Base-by-base conservation (phyloP, 2,329 filamentous ascomycete genomes). In the Fusarium clavum region DNA sequence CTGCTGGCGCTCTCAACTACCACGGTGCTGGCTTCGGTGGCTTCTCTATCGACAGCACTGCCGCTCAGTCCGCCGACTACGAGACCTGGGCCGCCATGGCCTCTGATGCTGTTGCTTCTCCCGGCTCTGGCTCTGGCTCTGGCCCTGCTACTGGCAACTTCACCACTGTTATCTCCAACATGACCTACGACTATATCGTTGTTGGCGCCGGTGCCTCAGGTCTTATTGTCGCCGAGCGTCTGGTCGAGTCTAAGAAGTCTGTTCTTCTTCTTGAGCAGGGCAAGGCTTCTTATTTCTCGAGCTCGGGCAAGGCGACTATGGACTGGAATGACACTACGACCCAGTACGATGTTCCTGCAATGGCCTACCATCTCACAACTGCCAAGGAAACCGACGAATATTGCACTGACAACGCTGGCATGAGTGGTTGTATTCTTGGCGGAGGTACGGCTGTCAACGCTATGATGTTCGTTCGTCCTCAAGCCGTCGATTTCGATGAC, bases 351-450 rank as follows among this genome's bases (percentile, higher is more conserved):
- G 87, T 92, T 8, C 91, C 91, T 0, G 89, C 90, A 57, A 86
- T 92, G 63, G 91, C 89, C 78, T 92, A 92, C 77, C 83, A 92
- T 79, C 91, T 93, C 70, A 91, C 89, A 86, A 80, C 83, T 6
- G 85, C 91, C 73, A 88, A 87, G 12, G 82, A 83, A 6, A 89
- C 88, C 29, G 88, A 92, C 71, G 86, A 88, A 38, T 93, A 91
- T 78, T 85, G 84, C 48, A 71, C 72, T 3, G 91, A 93, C 76
- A 89, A 87, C n/a, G 90, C 91, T 67, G 88, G 91, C 73, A 92
- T 92, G 89, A 89, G 90, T 14, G 91, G 90, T 16, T 93, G 91
- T 67, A 83, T 93, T 45, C 84, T 93, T 5, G 91, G 91, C 51
- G 91, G 91, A 58, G 88, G 88, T 10, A 87, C 88, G 16, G 87